Conservation (phyloP, 306 rosid genomes). For the Dalbergia oliveri region DNA sequence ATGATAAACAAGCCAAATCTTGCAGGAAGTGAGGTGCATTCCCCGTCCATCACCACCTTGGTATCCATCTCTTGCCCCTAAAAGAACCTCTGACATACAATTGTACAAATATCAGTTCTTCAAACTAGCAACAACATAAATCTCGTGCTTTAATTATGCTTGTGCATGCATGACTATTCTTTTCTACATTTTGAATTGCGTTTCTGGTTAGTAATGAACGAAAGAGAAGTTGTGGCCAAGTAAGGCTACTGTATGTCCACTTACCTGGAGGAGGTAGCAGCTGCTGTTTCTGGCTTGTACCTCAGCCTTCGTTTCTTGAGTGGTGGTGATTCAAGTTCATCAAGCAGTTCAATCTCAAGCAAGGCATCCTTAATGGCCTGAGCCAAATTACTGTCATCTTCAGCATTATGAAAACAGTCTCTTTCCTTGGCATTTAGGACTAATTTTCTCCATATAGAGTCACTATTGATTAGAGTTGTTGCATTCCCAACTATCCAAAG, state of each 20-base stretch:
- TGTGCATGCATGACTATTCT: not conserved
- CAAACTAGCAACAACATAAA: constrained; percentile 1
- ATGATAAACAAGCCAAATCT: too few relatives aligned
- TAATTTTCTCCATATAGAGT: constrained; percentile 53
- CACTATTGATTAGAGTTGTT: constrained; percentile 40
- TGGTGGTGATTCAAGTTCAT: not conserved
- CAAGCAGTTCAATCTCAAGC: constrained; percentile 44
- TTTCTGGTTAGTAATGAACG: not conserved
- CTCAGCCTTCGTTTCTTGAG: constrained; percentile 34
- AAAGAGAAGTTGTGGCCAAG: not conserved
- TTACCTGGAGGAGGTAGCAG: constrained; percentile 41
- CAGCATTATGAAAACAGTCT: constrained; percentile 54
- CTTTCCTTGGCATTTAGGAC: constrained; percentile 52
- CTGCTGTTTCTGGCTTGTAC: not conserved
- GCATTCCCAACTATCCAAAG: constrained; percentile 64
- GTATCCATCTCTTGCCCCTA: constrained; percentile 36
- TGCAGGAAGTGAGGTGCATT: too few relatives aligned
- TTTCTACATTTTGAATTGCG: constrained; percentile 14
- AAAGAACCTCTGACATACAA: constrained; percentile 24
- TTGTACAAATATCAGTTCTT: not conserved
- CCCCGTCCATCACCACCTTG: constrained; percentile 17
- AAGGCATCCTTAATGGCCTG: constrained; percentile 47
- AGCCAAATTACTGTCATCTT: constrained; percentile 55
- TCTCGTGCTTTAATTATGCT: not conserved
- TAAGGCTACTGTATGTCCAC: not conserved